phyloP scores from a whole-genome alignment of 768 basidiomycete genomes.

The Suillus hirtellus region DNA sequence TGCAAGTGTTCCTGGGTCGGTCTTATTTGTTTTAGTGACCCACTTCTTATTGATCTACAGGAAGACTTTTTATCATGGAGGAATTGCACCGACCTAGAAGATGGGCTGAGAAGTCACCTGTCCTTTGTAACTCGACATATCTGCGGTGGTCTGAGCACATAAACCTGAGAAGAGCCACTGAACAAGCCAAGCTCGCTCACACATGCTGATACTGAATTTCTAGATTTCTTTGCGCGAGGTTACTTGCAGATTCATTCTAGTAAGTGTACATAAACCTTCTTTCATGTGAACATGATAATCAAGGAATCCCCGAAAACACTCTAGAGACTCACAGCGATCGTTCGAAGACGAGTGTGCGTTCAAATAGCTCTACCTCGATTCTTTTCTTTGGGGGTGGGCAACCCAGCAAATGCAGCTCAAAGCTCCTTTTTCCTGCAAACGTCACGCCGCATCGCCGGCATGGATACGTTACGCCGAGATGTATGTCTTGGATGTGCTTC shows the following conservation, averaged over 20 bases:
- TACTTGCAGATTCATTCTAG: background rate
- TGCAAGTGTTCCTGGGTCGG: background rate
- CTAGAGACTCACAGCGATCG: background rate
- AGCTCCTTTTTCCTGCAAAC: background rate
- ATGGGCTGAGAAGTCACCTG: background rate
- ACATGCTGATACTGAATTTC: background rate
- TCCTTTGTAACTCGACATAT: background rate
- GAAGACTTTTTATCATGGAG: background rate
- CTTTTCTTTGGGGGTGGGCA: background rate
- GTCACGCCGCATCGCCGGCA: slow-evolving; percentile 1
- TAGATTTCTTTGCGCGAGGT: background rate
- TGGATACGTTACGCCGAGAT: slow-evolving; percentile 5
- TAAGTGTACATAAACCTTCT: background rate
- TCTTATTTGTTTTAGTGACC: background rate
- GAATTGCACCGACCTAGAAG: background rate
- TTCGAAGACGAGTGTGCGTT: background rate
- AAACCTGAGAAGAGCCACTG: background rate
- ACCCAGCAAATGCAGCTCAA: slow-evolving; percentile 3
- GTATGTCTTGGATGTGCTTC: background rate
- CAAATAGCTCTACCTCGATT: background rate
- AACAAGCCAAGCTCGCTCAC: background rate
- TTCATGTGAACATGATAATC: background rate
- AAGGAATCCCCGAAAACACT: background rate
- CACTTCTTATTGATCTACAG: background rate
- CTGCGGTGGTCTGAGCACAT: background rate